A percentile compares a stretch with the other conserved stretches of the same genome.
phyloP scores from a whole-genome alignment of 768 basidiomycete genomes.

The Calocybe indica region DNA sequence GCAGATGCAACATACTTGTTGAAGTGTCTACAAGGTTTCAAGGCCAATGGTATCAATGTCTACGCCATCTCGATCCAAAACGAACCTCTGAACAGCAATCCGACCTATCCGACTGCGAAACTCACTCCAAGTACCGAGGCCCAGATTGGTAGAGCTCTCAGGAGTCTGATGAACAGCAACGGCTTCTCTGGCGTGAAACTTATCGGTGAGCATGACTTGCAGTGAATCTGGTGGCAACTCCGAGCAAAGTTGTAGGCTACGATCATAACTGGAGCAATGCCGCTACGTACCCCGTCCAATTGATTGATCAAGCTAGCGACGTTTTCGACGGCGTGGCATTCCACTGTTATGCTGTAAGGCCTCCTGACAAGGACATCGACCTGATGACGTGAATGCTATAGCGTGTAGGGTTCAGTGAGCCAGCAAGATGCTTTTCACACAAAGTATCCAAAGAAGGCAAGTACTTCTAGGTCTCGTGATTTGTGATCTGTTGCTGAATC shows the following conservation, averaged over 20 bases:
- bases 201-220: slow-evolving; percentile 31
- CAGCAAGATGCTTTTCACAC: slow-evolving; percentile 53
- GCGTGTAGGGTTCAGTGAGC: slow-evolving; percentile 34
- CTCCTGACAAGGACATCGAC: neutral
- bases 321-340: slow-evolving; percentile 65
- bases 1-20: slow-evolving; percentile 65
- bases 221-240: neutral
- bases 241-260: slow-evolving; percentile 15
- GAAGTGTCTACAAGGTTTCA: slow-evolving; percentile 63
- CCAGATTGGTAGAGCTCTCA: slow-evolving; percentile 45
- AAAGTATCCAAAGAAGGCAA: slow-evolving; percentile 49
- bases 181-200: slow-evolving; percentile 53
- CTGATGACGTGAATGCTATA: too few species aligned
- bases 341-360: slow-evolving; percentile 52
- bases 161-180: slow-evolving; percentile 52
- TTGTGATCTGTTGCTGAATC: neutral
- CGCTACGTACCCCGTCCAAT: slow-evolving; percentile 51
- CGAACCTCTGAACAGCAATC: slow-evolving; percentile 46
- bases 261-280: slow-evolving; percentile 73
- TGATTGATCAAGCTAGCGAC: slow-evolving; percentile 48
- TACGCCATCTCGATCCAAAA: slow-evolving; percentile 63
- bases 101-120: slow-evolving; percentile 58
- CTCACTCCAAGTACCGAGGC: slow-evolving; percentile 50
- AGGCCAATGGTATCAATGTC: slow-evolving; percentile 46
- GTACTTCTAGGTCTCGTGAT: neutral